Conservation (phyloP, 2,329 filamentous ascomycete species). For the Paecilomyces niveus region DNA sequence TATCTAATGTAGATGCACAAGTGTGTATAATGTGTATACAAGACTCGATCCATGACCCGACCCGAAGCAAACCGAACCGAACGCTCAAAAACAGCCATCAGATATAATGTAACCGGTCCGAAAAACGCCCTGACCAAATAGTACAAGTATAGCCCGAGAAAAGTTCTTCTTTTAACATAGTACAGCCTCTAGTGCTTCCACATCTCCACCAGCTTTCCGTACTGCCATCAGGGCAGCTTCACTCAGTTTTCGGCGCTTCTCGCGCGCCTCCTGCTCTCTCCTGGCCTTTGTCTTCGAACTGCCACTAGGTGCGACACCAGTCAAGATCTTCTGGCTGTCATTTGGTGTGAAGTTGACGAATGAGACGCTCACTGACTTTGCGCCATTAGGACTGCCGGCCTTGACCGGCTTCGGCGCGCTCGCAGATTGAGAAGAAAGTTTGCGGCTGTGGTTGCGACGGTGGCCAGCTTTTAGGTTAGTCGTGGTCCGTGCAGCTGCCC, state of each 20-base stretch:
- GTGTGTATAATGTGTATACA: not conserved
- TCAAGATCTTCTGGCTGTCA: conserved; percentile 73
- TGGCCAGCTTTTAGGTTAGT: conserved; percentile 21
- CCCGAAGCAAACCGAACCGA: not conserved
- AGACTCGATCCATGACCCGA: not conserved
- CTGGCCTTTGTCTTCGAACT: conserved; percentile 92
- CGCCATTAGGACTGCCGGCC: conserved; percentile 22
- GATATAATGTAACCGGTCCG: not conserved
- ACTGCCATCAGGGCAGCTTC: conserved; percentile 38
- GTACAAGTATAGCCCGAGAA: not conserved
- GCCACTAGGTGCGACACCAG: conserved; percentile 84
- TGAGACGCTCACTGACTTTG: conserved; percentile 43
- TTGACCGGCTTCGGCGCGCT: conserved; percentile 24
- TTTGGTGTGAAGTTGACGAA: conserved; percentile 89
- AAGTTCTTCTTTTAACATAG: conserved; percentile 20
- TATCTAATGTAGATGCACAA: not conserved
- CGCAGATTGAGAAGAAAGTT: conserved; percentile 31
- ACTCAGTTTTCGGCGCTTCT: conserved; percentile 53
- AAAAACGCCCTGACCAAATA: not conserved
- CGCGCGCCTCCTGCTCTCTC: conserved; percentile 77
- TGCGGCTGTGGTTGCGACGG: conserved; percentile 33
- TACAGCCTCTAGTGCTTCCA: conserved; percentile 36
- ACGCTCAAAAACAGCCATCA: not conserved
- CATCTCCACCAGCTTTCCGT: conserved; percentile 38
- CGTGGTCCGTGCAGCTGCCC: conserved; percentile 16